Conservation (phyloP, 345 rosid species). For the Gossypioides kirkii region DNA sequence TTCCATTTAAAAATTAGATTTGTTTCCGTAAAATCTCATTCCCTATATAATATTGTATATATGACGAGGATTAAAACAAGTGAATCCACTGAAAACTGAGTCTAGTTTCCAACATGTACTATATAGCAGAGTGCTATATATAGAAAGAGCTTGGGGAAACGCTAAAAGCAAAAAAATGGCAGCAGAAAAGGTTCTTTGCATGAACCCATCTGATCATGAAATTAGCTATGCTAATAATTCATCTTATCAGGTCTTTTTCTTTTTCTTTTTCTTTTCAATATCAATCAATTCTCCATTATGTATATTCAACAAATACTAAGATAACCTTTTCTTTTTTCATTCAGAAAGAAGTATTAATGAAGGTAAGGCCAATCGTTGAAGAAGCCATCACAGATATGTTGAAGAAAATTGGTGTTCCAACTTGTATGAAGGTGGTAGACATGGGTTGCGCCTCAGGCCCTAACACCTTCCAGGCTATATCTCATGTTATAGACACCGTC, state of each 20-base stretch:
- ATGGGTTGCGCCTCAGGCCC: conserved; percentile 84
- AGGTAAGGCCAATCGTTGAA: conserved; percentile 34
- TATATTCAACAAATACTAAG: neutral
- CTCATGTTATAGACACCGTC: conserved; percentile 38
- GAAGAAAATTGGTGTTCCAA: neutral
- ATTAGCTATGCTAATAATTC: conserved; percentile 69
- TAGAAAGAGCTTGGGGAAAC: neutral
- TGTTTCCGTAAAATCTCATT: no score
- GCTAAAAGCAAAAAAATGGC: conserved; percentile 23
- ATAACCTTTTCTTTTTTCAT: neutral
- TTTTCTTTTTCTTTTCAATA: neutral
- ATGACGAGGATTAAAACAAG: no score
- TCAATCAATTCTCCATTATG: neutral
- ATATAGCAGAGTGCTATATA: neutral
- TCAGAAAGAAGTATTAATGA: conserved; percentile 47
- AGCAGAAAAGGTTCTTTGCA: conserved; percentile 38
- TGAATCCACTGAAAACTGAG: no score
- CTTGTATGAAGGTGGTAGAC: conserved; percentile 40
- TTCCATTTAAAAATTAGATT: no score
- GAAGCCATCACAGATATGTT: conserved; percentile 18
- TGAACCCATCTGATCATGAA: conserved; percentile 70
- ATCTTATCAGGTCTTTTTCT: neutral
- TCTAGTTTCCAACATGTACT: no score
- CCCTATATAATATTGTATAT: no score
- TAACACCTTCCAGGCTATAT: conserved; percentile 41